Base-by-base conservation (phyloP, 2,329 filamentous ascomycete genomes). In the Cytospora mali region DNA sequence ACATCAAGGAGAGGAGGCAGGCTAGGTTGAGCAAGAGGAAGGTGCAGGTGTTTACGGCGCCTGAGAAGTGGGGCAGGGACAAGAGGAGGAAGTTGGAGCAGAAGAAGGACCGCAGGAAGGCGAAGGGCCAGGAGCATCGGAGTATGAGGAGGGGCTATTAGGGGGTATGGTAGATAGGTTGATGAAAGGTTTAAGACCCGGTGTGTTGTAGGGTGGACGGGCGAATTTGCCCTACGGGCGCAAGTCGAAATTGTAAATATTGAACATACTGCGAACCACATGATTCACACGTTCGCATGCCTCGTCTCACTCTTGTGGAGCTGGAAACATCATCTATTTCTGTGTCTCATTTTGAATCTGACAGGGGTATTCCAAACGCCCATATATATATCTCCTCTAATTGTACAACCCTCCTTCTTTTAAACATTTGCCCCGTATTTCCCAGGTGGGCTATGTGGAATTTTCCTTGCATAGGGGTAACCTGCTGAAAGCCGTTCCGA, bases 31-130 rank as follows among this genome's bases (percentile, higher is more conserved):
- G 83, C 67, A 99, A 99, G 84, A 85, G 95, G 71, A 91, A 92
- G 76, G 91, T 98, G 67, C 93, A 96, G 73, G 91, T 91, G 13
- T 88, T 99, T 27, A 84, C 84, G 55, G 86, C 90, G 71, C 95
- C 95, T 1, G 94, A 95, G 77, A 89, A 83, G 72, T 87, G 88
- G 69, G 91, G 88, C 29, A 81, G 84, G 71, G 88, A 90, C 69
- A 97, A 97, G 86, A 87, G 85, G 73, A 91, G 89, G 80, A 93
- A 89, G 80, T 84, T 90, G 66, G 92, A 95, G 73, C 87, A 88
- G 80, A 95, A 95, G 81, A 93, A 88, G 78, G 89, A 89, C 69
- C 87, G 88, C 75, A 87, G 88, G 74, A 96, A 92, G 83, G 90
- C 89, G 75, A 91, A 86, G 75, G 89, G 90, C 0, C 78, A 81